Percentiles rank a stretch among this genome's conserved stretches.
phyloP scores from a whole-genome alignment of 2,329 filamentous ascomycete species.

The Aureobasidium sp. region DNA sequence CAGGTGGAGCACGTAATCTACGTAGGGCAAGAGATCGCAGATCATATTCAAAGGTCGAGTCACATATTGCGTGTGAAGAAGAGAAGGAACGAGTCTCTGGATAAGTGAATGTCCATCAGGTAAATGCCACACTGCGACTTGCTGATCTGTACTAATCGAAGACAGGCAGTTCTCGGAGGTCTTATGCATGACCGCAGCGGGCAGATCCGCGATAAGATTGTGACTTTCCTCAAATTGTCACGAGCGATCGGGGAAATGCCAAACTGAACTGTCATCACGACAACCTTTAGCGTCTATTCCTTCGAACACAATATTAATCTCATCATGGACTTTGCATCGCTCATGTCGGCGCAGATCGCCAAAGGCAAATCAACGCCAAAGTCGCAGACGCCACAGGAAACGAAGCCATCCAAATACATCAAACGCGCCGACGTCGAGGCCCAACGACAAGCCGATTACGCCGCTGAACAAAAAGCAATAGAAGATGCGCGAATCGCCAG shows the following conservation, averaged over 20 bases:
- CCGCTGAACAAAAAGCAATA: conserved; percentile 67
- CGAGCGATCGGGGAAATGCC: not conserved
- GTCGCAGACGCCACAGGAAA: conserved; percentile 22
- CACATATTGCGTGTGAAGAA: no score
- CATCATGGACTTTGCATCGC: conserved; percentile 85
- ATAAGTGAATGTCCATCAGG: no score
- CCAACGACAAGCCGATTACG: conserved; percentile 69
- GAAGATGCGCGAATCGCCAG: conserved; percentile 63
- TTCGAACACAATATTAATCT: not conserved
- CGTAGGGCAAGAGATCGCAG: no score
- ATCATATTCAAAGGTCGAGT: no score
- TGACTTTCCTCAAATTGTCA: not conserved
- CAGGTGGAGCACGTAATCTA: no score
- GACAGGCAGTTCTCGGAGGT: not conserved
- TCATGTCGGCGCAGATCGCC: conserved; percentile 89
- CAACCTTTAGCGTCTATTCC: not conserved
- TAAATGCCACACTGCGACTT: no score
- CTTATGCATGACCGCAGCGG: not conserved
- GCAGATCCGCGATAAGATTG: conserved; percentile 9
- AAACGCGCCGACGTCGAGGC: conserved; percentile 82
- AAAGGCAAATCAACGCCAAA: conserved; percentile 55
- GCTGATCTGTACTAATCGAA: no score
- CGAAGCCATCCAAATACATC: conserved; percentile 61
- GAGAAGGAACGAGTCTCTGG: no score
- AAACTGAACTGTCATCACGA: not conserved